Evolutionary conservation across 495 filamentous ascomycete species (phyloP).

Genomic region (Bryoglossum gracile): DNA sequence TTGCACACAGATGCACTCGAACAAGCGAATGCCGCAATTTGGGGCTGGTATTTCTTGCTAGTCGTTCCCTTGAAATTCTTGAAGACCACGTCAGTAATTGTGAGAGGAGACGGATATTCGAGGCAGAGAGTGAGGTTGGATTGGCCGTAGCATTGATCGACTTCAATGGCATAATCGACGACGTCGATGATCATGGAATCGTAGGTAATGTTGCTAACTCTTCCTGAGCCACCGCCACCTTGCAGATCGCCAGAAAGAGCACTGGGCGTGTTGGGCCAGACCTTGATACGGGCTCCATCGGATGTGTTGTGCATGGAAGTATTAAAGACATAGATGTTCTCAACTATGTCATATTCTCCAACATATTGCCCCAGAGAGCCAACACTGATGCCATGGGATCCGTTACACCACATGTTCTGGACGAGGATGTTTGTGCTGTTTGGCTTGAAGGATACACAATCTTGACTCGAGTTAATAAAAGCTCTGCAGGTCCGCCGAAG

Average conservation of each 20-base stretch:
- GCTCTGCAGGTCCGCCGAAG: not conserved
- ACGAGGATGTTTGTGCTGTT: constrained; percentile 69
- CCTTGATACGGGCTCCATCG: constrained; percentile 65
- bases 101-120: constrained; percentile 47
- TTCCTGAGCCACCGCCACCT: constrained; percentile 51
- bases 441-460: constrained; percentile 74
- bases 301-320: constrained; percentile 58
- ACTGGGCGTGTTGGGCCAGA: constrained; percentile 51
- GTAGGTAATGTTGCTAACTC: constrained; percentile 44
- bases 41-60: constrained; percentile 41
- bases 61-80: constrained; percentile 49
- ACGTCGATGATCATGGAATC: constrained; percentile 47
- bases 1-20: constrained; percentile 46
- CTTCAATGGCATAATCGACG: constrained; percentile 58
- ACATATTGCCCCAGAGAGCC: constrained; percentile 62
- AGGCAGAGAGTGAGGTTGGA: constrained; percentile 54
- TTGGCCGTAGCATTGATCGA: constrained; percentile 62
- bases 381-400: constrained; percentile 67
- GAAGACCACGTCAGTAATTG: constrained; percentile 49
- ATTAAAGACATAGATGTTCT: constrained; percentile 59
- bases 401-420: constrained; percentile 62
- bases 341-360: constrained; percentile 56
- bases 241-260: constrained; percentile 49
- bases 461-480: constrained; percentile 22
- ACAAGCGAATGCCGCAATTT: constrained; percentile 50